Base-by-base conservation (phyloP, 345 rosid genomes). In the Leavenworthia alabamica region DNA sequence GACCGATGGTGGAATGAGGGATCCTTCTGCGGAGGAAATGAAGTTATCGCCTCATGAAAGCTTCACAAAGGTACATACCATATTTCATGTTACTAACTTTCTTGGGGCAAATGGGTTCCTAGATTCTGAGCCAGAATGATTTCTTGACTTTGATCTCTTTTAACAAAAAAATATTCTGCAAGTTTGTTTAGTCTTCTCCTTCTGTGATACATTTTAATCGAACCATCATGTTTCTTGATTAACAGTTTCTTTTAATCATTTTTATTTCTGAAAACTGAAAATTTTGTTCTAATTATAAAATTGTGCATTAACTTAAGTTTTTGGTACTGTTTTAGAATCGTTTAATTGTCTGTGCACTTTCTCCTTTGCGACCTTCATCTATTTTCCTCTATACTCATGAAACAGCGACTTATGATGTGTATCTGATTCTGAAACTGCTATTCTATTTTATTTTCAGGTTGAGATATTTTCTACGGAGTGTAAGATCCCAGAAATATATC, bases 1-100 rank as follows among this genome's bases (percentile, higher is more conserved):
- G 90, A 78, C 83, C 19, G 72, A 42, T 14, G 90, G 92, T 31
- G 80, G 92, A 43, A 56, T 83, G 48, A 79, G 90, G 64, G 66
- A 75, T 78, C 85, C 88, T 29, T 44, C 13, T 4, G 62, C 74
- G 28, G 74, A 70, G 15, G 95, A 87, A 77, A 43, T 47, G 7
- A 28, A 5, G n/a, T 48, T 56, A 50, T 80, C 91, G n/a, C 80
- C 85, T 33, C 84, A 79, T 6, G 77, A 78, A 71, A 83, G 92
- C 68, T 88, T 88, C 70, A 85, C 88, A 10, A 59, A 59, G 60
- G 72, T 67, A 56, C 51, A 29, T 0, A 17, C 3, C 26, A 17
- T 40, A 24, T 23, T 6, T 22, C 23, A 16, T 54, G 59, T 32
- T 53, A 8, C 29, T 12, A 22, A 6, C 51, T 12, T 42, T 42